Conservation (phyloP, 805 yeast species). For the Saccharomyces mikatae region DNA sequence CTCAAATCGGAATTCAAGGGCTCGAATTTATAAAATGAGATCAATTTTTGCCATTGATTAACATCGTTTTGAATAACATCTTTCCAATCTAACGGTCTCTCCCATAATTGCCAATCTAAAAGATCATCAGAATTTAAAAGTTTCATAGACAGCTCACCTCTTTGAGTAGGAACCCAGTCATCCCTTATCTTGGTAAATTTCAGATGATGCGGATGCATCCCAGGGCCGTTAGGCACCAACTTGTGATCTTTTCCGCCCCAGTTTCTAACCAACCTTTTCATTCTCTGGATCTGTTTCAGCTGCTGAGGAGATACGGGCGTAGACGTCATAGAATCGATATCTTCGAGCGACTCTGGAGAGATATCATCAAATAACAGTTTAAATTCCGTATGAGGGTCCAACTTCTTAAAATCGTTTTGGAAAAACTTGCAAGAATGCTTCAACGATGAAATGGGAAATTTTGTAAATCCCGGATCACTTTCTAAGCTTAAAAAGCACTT, state of each 20-base stretch:
- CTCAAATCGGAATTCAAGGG: conserved; percentile 31
- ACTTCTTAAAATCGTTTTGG: conserved; percentile 31
- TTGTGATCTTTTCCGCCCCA: conserved; percentile 81
- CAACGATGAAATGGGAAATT: conserved; percentile 12
- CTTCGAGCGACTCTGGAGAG: conserved; percentile 59
- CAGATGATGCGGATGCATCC: conserved; percentile 50
- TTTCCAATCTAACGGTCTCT: conserved; percentile 40
- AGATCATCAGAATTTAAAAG: conserved; percentile 38
- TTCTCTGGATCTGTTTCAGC: conserved; percentile 49
- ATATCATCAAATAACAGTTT: conserved; percentile 62
- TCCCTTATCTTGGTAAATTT: conserved; percentile 65
- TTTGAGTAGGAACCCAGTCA: conserved; percentile 69
- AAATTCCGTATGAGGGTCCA: conserved; percentile 74
- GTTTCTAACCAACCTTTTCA: conserved; percentile 51
- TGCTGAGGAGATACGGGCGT: conserved; percentile 62
- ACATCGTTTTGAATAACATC: conserved; percentile 41
- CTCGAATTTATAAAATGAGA: conserved; percentile 50
- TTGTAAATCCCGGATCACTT: conserved; percentile 21
- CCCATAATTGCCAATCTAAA: conserved; percentile 31
- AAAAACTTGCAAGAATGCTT: conserved; percentile 15
- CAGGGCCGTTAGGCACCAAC: conserved; percentile 55
- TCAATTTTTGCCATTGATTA: conserved; percentile 32
- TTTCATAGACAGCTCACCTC: conserved; percentile 55
- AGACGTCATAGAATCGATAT: conserved; percentile 69
- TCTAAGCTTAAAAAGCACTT: conserved; percentile 20